Evolutionary conservation across 257 asterid genomes (phyloP), one percentile per base, ranked within the genome.

Genomic region (Cynanchum wilfordii): DNA sequence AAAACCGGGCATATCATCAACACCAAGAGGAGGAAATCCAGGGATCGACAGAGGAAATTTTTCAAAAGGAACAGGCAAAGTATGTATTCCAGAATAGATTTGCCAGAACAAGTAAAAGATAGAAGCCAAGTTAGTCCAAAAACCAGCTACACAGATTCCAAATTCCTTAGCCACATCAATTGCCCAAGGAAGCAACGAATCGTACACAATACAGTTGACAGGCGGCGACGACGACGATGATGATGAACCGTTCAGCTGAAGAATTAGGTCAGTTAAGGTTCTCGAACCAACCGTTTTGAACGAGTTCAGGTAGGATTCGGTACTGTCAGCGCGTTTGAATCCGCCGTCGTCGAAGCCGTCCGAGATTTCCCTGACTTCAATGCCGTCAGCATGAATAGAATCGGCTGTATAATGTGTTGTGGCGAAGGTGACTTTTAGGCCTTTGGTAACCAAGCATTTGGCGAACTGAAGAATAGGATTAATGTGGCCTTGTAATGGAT

Each of bases 381-480:
- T 44, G 36, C 36, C 64, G 10, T 52, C 47, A 11, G 64, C 63
- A 7, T 0, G 1, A 9, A 69, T 69, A 8, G 36, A 52, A 17
- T 30, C 10, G 5, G 50, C 64, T 20, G 73, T 69, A 33, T 69
- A 69, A 52, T 10, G 73, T 20, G 73, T 69, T 0, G 73, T 30
- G 63, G 63, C 63, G 52, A 69, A 29, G 30, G 96, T 88, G 77
- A 90, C 84, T 19, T 76, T 77, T 63, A 88, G 73, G 54, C 89
- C 90, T 80, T 88, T 88, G 10, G 94, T 82, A 63, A 70, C 82
- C 33, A 90, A 79, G 67, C 94, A 88, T 45, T 90, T 90, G 13
- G 90, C 88, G 73, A 88, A 90, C 73, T 90, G 96, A 66, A 88
- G 89, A 50, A 90, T 87, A 24, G 96, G 95, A 73, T 90, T 90